Conservation (phyloP, 371 early-diverging fungal species). For the Umbelopsis sp. region DNA sequence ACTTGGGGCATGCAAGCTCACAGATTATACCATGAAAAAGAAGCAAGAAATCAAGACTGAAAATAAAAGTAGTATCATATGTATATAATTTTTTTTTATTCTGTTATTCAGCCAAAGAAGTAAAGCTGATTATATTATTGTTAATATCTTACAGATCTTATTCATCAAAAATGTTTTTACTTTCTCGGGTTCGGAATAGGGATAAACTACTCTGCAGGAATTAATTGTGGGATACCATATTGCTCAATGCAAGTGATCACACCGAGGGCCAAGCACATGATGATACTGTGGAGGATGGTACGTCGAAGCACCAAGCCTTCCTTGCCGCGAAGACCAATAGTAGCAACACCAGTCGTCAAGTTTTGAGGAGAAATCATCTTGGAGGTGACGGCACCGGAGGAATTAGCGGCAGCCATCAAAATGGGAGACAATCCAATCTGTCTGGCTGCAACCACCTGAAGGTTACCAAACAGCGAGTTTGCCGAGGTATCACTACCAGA, state of each 20-base stretch:
- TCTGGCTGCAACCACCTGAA: conserved; percentile 55
- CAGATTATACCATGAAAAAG: conserved; percentile 8
- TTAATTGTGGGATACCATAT: conserved; percentile 52
- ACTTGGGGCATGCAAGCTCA: conserved; percentile 16
- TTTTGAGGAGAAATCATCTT: conserved; percentile 60
- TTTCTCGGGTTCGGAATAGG: background rate
- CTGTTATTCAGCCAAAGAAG: background rate
- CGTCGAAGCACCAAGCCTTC: conserved; percentile 46
- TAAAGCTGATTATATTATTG: background rate
- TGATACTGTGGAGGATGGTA: conserved; percentile 47
- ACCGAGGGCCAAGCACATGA: conserved; percentile 44
- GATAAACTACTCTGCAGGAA: conserved; percentile 33
- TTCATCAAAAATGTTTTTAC: background rate
- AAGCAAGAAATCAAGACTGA: background rate
- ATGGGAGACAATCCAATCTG: conserved; percentile 48
- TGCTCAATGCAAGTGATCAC: conserved; percentile 48
- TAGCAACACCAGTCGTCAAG: conserved; percentile 53
- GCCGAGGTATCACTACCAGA: conserved; percentile 56
- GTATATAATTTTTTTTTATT: background rate
- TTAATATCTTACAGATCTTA: background rate
- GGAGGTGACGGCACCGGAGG: conserved; percentile 47
- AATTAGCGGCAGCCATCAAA: conserved; percentile 53
- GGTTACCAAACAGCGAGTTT: conserved; percentile 51
- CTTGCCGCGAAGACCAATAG: conserved; percentile 50
- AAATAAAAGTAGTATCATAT: too few relatives aligned